Conservation (phyloP, 1,284 basidiomycete genomes). For the Fomitopsis schrenkii region DNA sequence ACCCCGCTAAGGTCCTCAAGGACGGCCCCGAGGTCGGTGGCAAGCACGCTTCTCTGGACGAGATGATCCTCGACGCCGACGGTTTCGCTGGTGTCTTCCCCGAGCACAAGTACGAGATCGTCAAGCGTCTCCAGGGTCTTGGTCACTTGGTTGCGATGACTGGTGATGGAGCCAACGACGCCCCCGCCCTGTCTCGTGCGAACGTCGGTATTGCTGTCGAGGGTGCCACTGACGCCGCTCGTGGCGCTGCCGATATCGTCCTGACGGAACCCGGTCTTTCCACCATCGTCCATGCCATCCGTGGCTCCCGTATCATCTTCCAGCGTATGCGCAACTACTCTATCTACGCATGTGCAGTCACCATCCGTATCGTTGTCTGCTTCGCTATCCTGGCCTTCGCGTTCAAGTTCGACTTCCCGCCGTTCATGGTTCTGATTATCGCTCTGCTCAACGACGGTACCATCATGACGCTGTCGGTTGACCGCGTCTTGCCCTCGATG, state of each 20-base stretch:
- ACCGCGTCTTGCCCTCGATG: constrained; percentile 91
- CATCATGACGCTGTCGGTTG: constrained; percentile 98
- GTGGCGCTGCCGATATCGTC: constrained; percentile 94
- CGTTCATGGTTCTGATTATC: constrained; percentile 98
- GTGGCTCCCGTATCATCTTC: constrained; percentile 94
- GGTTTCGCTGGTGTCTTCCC: constrained; percentile 96
- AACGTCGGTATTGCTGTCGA: constrained; percentile 98
- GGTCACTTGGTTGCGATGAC: constrained; percentile 90
- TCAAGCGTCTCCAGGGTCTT: constrained; percentile 92
- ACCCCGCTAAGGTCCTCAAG: constrained; percentile 92
- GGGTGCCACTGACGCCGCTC: constrained; percentile 93
- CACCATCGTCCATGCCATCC: constrained; percentile 94
- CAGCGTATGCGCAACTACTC: constrained; percentile 97
- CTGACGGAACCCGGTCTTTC: constrained; percentile 94
- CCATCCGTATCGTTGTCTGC: constrained; percentile 97
- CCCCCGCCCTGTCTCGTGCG: constrained; percentile 88
- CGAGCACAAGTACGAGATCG: constrained; percentile 90
- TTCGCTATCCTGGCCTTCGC: constrained; percentile 94
- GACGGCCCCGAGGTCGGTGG: constrained; percentile 79
- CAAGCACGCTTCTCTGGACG: constrained; percentile 80
- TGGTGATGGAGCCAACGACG: constrained; percentile 97
- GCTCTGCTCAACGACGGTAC: constrained; percentile 96
- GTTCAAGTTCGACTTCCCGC: constrained; percentile 97
- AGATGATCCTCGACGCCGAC: constrained; percentile 91
- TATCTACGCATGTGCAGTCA: constrained; percentile 89